These are phyloP conservation scores for Penicillium chermesinum DNA, from an alignment of 495 filamentous ascomycete genomes.

Conservation along the genomic window DNA sequence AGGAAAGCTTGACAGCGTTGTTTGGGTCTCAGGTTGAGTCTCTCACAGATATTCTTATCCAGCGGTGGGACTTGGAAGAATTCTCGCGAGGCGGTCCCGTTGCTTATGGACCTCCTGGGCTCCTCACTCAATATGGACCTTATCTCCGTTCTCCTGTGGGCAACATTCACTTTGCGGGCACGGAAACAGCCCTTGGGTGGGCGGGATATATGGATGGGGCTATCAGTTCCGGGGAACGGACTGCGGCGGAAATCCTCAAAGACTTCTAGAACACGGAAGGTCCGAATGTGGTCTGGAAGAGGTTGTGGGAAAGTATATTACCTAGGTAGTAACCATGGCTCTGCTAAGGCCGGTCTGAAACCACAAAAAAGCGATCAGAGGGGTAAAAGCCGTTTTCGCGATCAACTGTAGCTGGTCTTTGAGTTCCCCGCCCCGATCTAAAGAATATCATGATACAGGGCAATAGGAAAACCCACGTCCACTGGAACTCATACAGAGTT, in stretches of 20 bases:
- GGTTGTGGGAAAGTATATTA: background rate
- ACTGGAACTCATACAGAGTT: no score
- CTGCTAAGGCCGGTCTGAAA: no score
- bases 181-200: slow-evolving; percentile 37
- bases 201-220: slow-evolving; percentile 47
- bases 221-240: slow-evolving; percentile 28
- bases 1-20: slow-evolving; percentile 8
- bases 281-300: no score
- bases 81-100: background rate
- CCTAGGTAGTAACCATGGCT: background rate
- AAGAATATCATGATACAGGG: no score
- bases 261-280: background rate
- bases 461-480: no score
- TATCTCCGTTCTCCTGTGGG: slow-evolving; percentile 18
- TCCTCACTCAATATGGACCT: slow-evolving; percentile 15
- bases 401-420: no score
- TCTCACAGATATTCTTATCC: slow-evolving; percentile 11
- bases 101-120: slow-evolving; percentile 8
- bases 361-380: no score
- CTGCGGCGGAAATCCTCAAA: slow-evolving; percentile 26
- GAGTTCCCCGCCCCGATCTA: no score
- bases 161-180: slow-evolving; percentile 41
- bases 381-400: no score
- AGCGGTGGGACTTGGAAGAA: background rate
- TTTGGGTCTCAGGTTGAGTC: slow-evolving; percentile 15